Percentiles rank a stretch among this genome's conserved stretches.
These are phyloP conservation scores for Aureobasidium sp. DNA, from an alignment of 2,329 filamentous ascomycete species.

Conservation along the genomic window DNA sequence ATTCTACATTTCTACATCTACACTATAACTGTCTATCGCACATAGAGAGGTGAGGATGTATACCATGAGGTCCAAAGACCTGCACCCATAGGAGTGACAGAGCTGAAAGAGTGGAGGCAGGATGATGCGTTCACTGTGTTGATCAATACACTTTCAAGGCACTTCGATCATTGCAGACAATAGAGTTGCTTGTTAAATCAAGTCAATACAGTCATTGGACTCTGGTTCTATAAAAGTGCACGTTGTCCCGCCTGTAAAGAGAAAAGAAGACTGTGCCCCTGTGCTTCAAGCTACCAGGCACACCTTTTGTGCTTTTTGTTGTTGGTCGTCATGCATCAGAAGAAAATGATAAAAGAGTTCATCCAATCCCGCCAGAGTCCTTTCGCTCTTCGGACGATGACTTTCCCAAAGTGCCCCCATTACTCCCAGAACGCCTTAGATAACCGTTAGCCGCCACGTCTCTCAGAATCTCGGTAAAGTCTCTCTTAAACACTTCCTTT, in stretches of 20 bases:
- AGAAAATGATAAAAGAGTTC: not conserved
- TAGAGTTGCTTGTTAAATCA: not conserved
- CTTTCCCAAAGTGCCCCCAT: not conserved
- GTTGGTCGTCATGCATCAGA: conserved; percentile 13
- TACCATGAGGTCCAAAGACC: too few species aligned
- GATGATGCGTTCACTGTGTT: too few species aligned
- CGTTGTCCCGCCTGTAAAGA: not conserved
- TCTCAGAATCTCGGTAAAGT: not conserved
- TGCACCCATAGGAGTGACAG: too few species aligned
- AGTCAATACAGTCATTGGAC: not conserved
- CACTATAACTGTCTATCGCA: too few species aligned
- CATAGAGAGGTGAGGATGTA: too few species aligned
- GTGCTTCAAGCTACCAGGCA: not conserved
- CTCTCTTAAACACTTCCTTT: conserved; percentile 11
- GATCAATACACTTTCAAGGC: too few species aligned
- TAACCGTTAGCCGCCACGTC: not conserved
- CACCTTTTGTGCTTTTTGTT: conserved; percentile 10
- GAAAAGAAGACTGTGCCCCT: not conserved
- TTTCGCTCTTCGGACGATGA: conserved; percentile 11
- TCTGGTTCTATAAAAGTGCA: conserved; percentile 8
- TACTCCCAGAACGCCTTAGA: conserved; percentile 15
- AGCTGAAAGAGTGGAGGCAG: too few species aligned
- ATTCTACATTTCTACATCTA: too few species aligned
- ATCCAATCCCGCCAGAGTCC: conserved; percentile 13
- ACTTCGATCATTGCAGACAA: not conserved